Evolutionary conservation across 2,329 filamentous ascomycete genomes (phyloP).

Genomic region (Monilinia aucupariae): DNA sequence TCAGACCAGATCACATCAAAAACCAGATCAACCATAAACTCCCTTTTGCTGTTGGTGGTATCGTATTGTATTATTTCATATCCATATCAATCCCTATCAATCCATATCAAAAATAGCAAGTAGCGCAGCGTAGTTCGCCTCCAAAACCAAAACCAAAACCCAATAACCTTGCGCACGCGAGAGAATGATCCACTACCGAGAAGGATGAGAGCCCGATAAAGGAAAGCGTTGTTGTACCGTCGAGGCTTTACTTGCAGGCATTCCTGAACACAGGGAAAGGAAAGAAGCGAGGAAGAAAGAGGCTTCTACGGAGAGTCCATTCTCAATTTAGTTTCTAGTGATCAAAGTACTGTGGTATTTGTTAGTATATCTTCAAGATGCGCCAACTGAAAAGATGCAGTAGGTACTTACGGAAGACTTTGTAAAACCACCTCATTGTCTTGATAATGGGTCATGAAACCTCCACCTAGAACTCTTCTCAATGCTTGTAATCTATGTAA

Average conservation of each 20-base stretch:
- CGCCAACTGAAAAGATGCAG: background rate
- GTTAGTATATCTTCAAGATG: background rate
- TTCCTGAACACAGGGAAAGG: no score
- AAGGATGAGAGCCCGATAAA: background rate
- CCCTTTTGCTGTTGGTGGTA: background rate
- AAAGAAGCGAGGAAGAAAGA: background rate
- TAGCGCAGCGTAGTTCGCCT: no score
- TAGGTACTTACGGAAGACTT: constrained; percentile 43
- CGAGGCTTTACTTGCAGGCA: background rate
- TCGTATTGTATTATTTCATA: background rate
- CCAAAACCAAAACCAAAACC: background rate
- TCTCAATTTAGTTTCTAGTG: background rate
- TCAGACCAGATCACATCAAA: no score
- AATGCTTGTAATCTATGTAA: constrained; percentile 57
- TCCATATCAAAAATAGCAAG: no score
- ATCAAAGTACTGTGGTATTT: background rate
- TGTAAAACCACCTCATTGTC: constrained; percentile 56
- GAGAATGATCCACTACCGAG: background rate
- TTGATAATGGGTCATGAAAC: constrained; percentile 59
- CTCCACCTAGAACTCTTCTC: constrained; percentile 54
- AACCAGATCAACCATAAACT: background rate
- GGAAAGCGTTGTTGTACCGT: background rate
- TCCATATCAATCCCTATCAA: no score
- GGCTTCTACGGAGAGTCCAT: background rate
- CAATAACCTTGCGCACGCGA: no score